Evolutionary conservation across 2,329 filamentous ascomycete species (phyloP), one percentile per base, ranked within the genome.

Genomic region (Grosmannia serpens): DNA sequence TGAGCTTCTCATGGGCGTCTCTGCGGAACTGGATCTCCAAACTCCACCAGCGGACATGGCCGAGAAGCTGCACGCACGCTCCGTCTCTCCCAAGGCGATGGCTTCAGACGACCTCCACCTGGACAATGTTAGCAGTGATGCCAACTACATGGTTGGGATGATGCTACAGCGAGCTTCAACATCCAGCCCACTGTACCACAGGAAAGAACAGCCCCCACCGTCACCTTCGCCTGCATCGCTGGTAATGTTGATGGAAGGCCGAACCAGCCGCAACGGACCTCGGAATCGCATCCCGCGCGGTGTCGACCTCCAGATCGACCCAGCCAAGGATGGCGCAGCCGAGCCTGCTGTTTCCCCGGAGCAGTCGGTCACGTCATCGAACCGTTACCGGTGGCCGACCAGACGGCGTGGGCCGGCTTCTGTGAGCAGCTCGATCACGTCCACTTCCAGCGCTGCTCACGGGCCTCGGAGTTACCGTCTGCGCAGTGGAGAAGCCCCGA

Each of bases 231-330:
- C 79, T 26, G 86, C 82, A 55, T 81, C 81, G 58, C 84, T 89
- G 60, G 79, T 81, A 1, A 75, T 76, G 11, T 70, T 85, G 54
- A 83, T 86, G 71, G 80, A 85, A 57, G 75, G 83, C 8, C 75
- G 80, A 24, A 75, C 75, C 49, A 81, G 78, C 33, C 80, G 86
- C 31, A 88, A 87, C 62, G 84, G 86, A 15, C 90, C 90, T 9
- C 83, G 87, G 20, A 87, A 87, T 65, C 83, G 89, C 26, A 95
- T 92, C 62, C 89, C 89, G 2, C 80, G 84, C 57, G 88, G 87
- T 0, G 68, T 83, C 10, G 75, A 78, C 22, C 75, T 96, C 27
- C 83, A 86, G 55, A 78, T 91, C 13, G 38, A 56, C 10, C 22
- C 53, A 0, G 33, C 35, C 10, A 73, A 77, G 59, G 74, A 76